Conservation (phyloP, 192 early-diverging fungal species). For the Diversispora eburnea region DNA sequence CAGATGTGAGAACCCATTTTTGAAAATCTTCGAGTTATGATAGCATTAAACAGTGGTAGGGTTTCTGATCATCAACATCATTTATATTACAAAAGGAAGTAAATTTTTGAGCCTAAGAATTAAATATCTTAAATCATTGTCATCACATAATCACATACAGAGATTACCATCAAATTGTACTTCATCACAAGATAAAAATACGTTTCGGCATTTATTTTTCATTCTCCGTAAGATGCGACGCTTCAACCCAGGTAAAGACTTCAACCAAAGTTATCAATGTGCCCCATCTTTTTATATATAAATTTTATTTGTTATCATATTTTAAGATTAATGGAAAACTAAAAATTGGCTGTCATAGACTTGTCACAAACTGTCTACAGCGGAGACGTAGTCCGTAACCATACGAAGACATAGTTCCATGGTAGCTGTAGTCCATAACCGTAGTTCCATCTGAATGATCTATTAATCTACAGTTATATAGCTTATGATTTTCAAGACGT, state of each 20-base stretch:
- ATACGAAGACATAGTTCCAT: too few relatives aligned
- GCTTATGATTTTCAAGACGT: background rate
- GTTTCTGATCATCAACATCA: background rate
- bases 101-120: background rate
- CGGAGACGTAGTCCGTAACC: background rate
- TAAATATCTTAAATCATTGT: background rate
- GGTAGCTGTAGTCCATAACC: too few relatives aligned
- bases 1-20: constrained; percentile 20
- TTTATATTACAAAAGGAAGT: background rate
- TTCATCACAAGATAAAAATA: constrained; percentile 10
- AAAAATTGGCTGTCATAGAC: too few relatives aligned
- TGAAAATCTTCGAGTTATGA: constrained; percentile 16
- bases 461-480: too few relatives aligned
- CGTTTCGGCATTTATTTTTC: background rate
- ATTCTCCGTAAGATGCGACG: constrained; percentile 6
- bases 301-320: constrained; percentile 1
- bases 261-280: constrained; percentile 12
- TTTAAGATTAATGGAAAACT: background rate
- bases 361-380: background rate
- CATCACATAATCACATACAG: too few relatives aligned
- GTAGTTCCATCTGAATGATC: too few relatives aligned
- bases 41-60: background rate
- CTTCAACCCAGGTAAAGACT: background rate
- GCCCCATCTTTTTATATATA: constrained; percentile 10
- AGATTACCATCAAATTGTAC: background rate